These are phyloP conservation scores for Hypoxylon sp. DNA, from an alignment of 2,329 filamentous ascomycete species.

Conservation along the genomic window DNA sequence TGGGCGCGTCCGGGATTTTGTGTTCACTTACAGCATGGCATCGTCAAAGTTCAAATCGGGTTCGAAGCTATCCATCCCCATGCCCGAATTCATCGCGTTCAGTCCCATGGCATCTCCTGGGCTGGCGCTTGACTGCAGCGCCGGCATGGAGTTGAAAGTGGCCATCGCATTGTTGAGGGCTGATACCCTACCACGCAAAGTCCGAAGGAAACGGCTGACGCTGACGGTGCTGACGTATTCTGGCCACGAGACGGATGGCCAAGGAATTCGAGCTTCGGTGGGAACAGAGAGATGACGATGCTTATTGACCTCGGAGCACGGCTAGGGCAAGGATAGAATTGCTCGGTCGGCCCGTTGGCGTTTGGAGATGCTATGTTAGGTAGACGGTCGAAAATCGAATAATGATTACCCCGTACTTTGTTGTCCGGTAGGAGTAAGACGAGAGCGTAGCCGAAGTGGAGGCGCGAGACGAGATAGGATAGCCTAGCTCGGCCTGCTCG, in stretches of 20 bases:
- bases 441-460: slow-evolving; percentile 25
- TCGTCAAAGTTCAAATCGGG: slow-evolving; percentile 64
- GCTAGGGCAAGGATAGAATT: slow-evolving; percentile 4
- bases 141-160: slow-evolving; percentile 64
- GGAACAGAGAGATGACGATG: slow-evolving; percentile 20
- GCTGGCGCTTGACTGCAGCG: slow-evolving; percentile 55
- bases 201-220: slow-evolving; percentile 27
- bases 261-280: slow-evolving; percentile 8
- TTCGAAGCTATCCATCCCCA: slow-evolving; percentile 61
- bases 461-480: slow-evolving; percentile 29
- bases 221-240: slow-evolving; percentile 21
- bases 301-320: slow-evolving; percentile 1
- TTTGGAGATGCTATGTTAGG: slow-evolving; percentile 13
- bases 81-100: slow-evolving; percentile 49
- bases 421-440: slow-evolving; percentile 11
- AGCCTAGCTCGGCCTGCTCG: too few relatives aligned
- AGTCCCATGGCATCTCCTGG: slow-evolving; percentile 57
- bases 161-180: slow-evolving; percentile 61
- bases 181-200: slow-evolving; percentile 35
- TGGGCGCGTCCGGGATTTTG: slow-evolving; percentile 4
- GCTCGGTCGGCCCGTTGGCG: slow-evolving; percentile 6
- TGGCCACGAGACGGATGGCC: slow-evolving; percentile 9
- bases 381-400: slow-evolving; percentile 4
- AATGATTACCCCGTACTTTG: too few relatives aligned
- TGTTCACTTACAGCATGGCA: slow-evolving; percentile 61